Percentiles rank a stretch among this genome's conserved stretches.
phyloP scores from a whole-genome alignment of 2,329 filamentous ascomycete genomes.

The Xylaria sp. region DNA sequence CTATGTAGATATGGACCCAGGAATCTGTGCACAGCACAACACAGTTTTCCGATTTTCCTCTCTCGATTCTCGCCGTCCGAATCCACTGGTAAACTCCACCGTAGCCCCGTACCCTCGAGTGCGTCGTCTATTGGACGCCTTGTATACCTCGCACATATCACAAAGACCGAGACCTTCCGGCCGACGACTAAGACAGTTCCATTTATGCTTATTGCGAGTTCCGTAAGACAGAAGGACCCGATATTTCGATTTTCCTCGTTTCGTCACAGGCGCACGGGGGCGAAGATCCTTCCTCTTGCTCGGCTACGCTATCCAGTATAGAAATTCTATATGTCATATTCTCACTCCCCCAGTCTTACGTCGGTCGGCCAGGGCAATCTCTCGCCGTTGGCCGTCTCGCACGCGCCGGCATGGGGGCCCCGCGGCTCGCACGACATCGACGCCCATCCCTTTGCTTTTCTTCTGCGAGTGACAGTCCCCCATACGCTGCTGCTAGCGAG shows the following conservation, averaged over 20 bases:
- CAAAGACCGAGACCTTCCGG: conserved; percentile 17
- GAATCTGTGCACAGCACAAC: not conserved
- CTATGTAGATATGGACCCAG: not conserved
- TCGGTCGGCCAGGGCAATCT: no score
- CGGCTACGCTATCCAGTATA: no score
- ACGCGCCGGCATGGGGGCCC: no score
- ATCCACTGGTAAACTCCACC: not conserved
- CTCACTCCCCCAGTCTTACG: no score
- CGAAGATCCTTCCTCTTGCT: not conserved
- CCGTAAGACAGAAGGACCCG: conserved; percentile 20
- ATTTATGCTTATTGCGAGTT: conserved; percentile 22
- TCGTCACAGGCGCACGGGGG: not conserved
- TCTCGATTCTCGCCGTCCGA: not conserved
- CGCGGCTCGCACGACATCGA: not conserved
- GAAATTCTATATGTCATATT: not conserved
- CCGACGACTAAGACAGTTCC: conserved; percentile 14
- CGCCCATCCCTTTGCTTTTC: not conserved
- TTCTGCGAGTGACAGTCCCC: not conserved
- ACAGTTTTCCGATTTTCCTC: not conserved
- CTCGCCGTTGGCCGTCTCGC: no score
- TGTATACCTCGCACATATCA: conserved; percentile 8
- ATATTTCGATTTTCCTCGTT: not conserved
- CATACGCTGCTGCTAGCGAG: not conserved
- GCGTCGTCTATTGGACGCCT: conserved; percentile 17
- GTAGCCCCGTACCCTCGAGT: not conserved